phyloP scores from a whole-genome alignment of 1,284 basidiomycete genomes.

The Cryptococcus sp. region DNA sequence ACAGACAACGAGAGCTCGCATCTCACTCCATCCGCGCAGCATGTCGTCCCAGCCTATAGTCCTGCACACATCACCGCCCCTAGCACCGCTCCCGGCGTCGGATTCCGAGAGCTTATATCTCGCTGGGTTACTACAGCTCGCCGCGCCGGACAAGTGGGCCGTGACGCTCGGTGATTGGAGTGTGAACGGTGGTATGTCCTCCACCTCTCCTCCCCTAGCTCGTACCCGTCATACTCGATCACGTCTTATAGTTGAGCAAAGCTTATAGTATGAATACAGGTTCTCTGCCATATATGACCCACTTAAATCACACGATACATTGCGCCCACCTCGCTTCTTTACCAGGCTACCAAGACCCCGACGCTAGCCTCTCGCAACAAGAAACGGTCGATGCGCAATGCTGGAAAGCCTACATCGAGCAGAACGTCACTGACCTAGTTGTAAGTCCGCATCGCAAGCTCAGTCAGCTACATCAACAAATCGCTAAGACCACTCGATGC shows the following conservation, averaged over 20 bases:
- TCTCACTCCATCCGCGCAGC: not conserved
- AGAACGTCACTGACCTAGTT: conserved; percentile 44
- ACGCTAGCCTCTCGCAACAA: conserved; percentile 21
- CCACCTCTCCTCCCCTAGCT: not conserved
- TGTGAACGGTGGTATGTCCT: conserved; percentile 29
- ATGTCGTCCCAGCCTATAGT: conserved; percentile 22
- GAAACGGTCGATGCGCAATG: conserved; percentile 35
- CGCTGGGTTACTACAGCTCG: conserved; percentile 30
- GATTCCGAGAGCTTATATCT: conserved; percentile 40
- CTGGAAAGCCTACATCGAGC: conserved; percentile 48
- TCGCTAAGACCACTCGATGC: not conserved
- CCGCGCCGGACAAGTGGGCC: conserved; percentile 22
- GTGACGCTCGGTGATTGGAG: conserved; percentile 32
- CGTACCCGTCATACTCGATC: not conserved
- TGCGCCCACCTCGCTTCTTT: conserved; percentile 27
- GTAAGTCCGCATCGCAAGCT: conserved; percentile 26
- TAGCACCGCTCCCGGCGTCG: conserved; percentile 34
- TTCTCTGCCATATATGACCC: conserved; percentile 38
- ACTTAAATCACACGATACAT: conserved; percentile 25
- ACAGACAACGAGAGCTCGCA: not conserved
- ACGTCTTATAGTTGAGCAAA: not conserved
- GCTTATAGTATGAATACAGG: conserved; percentile 15
- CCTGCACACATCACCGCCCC: conserved; percentile 38
- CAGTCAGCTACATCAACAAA: no score
- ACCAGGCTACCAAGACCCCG: conserved; percentile 33